Evolutionary conservation across 1,284 basidiomycete genomes (phyloP), one percentile per base, ranked within the genome.

Genomic region (Vanrija sp.): DNA sequence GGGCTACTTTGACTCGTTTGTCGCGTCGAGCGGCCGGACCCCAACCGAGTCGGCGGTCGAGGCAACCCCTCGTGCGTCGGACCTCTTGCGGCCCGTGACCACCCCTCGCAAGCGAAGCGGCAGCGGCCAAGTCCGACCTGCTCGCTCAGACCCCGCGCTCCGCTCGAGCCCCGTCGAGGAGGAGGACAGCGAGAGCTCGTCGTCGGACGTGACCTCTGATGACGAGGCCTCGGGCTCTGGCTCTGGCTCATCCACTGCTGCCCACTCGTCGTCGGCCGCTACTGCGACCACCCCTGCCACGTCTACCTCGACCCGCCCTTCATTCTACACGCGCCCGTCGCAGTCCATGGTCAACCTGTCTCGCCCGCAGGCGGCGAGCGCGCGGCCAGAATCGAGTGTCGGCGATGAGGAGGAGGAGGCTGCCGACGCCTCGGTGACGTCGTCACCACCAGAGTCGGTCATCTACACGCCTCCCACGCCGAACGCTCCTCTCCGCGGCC

Each of bases 291-390:
- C 43, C 5, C 25, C 48, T 2, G 39, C 50, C 10, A 42, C 53
- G 14, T 31, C 16, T 22, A 18, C 25, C 6, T 35, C 50, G 8
- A 15, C 23, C 3, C 78, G 81, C 14, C 82, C 83, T 0, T 75
- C 76, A 18, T 71, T 86, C 57, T 85, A 84, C 65, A 79, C 81
- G 47, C 84, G 83, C 25, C 79, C 80, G 0, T 89, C 88, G 25
- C 80, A 74, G 46, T 82, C 80, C 46, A 81, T 83, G 79, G 67
- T 81, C 58, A 78, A 84, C 63, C 70, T 84, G 19, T 31, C 31
- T 31, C 31, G 4, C 31, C 58, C 62, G 22, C 56, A 53, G 16
- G 48, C 15, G 84, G 82, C 4, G 82, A 81, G 24, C 45, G 18
- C 44, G 58, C 27, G 54, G 50, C 25, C 35, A 2, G 53, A 18